Evolutionary conservation across 257 asterid species (phyloP), one percentile per base, ranked within the genome.

Genomic region (Solanum gandarillasii): DNA sequence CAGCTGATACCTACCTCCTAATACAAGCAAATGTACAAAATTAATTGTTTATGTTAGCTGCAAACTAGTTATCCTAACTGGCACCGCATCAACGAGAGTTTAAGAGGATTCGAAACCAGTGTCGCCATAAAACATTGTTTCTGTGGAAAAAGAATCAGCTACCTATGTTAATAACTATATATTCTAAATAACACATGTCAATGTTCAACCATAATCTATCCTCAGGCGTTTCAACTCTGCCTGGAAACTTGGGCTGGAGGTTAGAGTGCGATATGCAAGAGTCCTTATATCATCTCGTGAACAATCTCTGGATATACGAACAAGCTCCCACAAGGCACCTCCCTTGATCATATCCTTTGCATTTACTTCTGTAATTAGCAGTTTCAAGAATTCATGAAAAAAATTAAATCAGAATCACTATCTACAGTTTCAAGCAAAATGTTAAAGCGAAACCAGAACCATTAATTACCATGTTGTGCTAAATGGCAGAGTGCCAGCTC

Each of bases 401-500:
- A 38, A 14, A 36, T 20, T 83, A 83, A 65, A n/a, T 29, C 46
- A 43, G 83, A 87, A 87, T 7, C 65, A 78, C 58, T 67, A 27
- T 43, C 39, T n/a, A 85, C 46, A 78, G 87, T 43, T 35, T 31
- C 41, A 48, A 86, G 70, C 48, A 34, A 20, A 65, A 72, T 13
- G 29, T 83, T 35, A 55, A 35, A 60, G 88, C 23, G 74, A 78
- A 75, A 21, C 10, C 48, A 43, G 82, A 85, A 87, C 12, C 67
- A 73, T 70, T 86, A 58, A 52, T 84, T 91, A 95, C 98, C 98
- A 76, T 92, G 98, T 83, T 95, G 98, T 36, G 95, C 98, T 84
- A 95, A 90, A 83, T 94, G 98, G 88, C 98, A 95, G 72, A 95
- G 96, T 16, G 98, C 98, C 78, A 95, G 93, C 91, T 95, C 98